Base-by-base conservation (phyloP, 371 early-diverging fungal species). In the Rhizopus microsporus region DNA sequence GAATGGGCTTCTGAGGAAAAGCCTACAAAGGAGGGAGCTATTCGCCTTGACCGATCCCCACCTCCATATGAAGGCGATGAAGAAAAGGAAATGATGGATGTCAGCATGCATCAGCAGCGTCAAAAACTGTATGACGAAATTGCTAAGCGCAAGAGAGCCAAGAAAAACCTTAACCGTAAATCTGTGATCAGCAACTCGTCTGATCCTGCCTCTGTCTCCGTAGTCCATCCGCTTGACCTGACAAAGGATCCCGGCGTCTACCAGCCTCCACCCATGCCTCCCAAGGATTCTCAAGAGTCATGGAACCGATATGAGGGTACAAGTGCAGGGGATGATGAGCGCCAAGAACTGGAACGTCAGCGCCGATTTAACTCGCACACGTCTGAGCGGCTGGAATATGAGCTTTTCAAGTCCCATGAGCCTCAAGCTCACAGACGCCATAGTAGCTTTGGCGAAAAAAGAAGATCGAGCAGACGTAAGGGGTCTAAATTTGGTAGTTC, bases 51-150 rank as follows among this genome's bases (percentile, higher is more conserved):
- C 23, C 23, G 6, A 43, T 6, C 43, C 5, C 46, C 46, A 23
- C 46, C 46, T 46, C 42, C 42, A n/a, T 29, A 17, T 15, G 31
- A 54, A n/a, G 54, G 33, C 7, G 34, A 17, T 3, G 32, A 23
- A 23, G 23, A 54, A 57, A 48, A 30, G 57, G 46, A 43, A 35
- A 30, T n/a, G 34, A 33, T 9, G 12, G 33, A 55, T 8, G 44
- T 33, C 33, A 48, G 7, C 12, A 68, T 68, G 60, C 40, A 68
- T 32, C 63, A 50, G 7, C 68, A 68, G 17, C 60, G 68, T 9
- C 68, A 68, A 49, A 56, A 51, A 29, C 34, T 68, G 9, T 68
- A 49, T 63, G 63, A 62, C 12, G 68, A 59, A 16, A 68, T 68
- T 50, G 60, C 59, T 9, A 68, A 68, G 44, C 56, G 68, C 35